Evolutionary conservation across 2,329 filamentous ascomycete genomes (phyloP).

Genomic region (Ophiognomonia clavigignenti-juglandacearum): DNA sequence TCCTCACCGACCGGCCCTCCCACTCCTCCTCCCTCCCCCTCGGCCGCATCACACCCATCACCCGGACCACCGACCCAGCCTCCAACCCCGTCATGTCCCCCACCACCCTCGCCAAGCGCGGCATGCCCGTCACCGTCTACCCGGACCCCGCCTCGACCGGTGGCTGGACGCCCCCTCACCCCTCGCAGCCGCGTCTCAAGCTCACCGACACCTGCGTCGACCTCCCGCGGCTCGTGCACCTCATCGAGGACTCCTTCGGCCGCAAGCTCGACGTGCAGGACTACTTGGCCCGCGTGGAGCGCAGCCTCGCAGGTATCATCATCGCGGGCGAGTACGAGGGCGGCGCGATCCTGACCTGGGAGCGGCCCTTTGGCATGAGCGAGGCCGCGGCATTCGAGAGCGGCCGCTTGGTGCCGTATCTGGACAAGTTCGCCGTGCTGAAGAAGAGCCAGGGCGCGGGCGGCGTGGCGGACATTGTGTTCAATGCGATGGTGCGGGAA

Average conservation of each 20-base stretch:
- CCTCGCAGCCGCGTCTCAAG: conserved; percentile 55
- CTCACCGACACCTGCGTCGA: conserved; percentile 80
- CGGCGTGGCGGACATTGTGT: conserved; percentile 92
- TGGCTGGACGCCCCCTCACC: conserved; percentile 65
- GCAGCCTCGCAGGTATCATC: conserved; percentile 83
- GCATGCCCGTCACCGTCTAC: conserved; percentile 82
- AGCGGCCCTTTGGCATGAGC: conserved; percentile 60
- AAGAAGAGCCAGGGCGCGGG: conserved; percentile 84
- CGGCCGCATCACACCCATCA: conserved; percentile 50
- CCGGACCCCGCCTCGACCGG: conserved; percentile 61
- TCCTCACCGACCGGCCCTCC: conserved; percentile 90
- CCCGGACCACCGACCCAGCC: conserved; percentile 9
- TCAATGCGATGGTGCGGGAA: conserved; percentile 87
- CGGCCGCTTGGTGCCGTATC: conserved; percentile 75
- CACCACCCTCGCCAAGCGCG: conserved; percentile 82
- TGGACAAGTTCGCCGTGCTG: conserved; percentile 95
- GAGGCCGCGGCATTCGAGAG: conserved; percentile 50
- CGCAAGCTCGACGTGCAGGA: conserved; percentile 77
- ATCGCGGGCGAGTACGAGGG: conserved; percentile 97
- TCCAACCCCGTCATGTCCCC: conserved; percentile 27
- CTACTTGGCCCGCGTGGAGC: conserved; percentile 76
- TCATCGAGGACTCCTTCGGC: conserved; percentile 92
- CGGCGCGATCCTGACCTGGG: conserved; percentile 92
- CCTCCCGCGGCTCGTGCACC: conserved; percentile 71
- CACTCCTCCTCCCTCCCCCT: conserved; percentile 86